These are phyloP conservation scores for Biscogniauxia marginata DNA, from an alignment of 2,329 filamentous ascomycete genomes.

Conservation along the genomic window DNA sequence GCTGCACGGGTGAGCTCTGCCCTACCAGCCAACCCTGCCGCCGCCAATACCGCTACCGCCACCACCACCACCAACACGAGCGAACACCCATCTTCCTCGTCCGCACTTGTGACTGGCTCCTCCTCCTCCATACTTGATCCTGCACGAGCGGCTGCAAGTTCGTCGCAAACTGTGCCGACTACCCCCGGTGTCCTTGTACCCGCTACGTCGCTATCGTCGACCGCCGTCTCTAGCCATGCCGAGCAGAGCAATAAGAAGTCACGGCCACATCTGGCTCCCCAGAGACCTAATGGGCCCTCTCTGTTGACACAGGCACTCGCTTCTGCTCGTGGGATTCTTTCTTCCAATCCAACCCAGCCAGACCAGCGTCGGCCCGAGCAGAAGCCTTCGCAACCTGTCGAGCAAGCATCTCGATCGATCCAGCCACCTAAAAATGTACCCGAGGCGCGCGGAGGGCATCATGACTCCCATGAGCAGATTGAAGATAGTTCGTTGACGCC, in stretches of 20 bases:
- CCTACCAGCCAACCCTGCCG: conserved; percentile 7
- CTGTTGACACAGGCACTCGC: conserved; percentile 58
- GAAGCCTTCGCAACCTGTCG: conserved; percentile 20
- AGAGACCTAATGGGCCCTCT: conserved; percentile 51
- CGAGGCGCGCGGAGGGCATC: conserved; percentile 19
- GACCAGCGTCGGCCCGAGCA: conserved; percentile 27
- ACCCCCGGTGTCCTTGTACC: conserved; percentile 21
- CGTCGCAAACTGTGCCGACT: conserved; percentile 17
- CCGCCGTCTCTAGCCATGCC: conserved; percentile 31
- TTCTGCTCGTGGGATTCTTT: conserved; percentile 53
- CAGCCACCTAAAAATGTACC: conserved; percentile 18
- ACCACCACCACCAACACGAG: conserved; percentile 21
- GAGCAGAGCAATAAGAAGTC: conserved; percentile 48
- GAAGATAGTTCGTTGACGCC: conserved; percentile 40
- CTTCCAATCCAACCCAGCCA: conserved; percentile 25
- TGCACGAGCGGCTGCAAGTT: conserved; percentile 20
- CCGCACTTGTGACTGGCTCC: conserved; percentile 26
- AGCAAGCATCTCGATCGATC: conserved; percentile 17
- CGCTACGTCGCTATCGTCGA: conserved; percentile 23
- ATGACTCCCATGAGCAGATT: conserved; percentile 37
- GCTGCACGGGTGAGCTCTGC: conserved; percentile 32
- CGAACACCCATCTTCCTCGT: conserved; percentile 28
- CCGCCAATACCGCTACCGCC: conserved; percentile 17
- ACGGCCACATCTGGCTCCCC: conserved; percentile 40
- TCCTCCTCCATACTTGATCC: conserved; percentile 23